Evolutionary conservation across 2,329 filamentous ascomycete genomes (phyloP).

Genomic region (Xylaria sp.): DNA sequence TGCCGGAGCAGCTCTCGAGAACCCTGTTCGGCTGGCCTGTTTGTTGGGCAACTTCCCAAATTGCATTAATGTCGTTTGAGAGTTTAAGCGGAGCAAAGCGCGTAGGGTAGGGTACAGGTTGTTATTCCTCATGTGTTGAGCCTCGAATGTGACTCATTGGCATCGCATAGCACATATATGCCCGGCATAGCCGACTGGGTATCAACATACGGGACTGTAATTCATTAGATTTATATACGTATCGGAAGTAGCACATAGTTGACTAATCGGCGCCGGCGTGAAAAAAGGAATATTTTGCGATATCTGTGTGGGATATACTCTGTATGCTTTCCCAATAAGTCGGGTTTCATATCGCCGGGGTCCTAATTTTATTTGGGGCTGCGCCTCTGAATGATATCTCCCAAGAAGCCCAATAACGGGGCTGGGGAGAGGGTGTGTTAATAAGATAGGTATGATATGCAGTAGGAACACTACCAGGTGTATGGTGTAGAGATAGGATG

Average conservation of each 20-base stretch:
- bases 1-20: slow-evolving; percentile 26
- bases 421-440: slow-evolving; percentile 18
- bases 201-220: slow-evolving; percentile 14
- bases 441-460: slow-evolving; percentile 8
- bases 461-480: neutral
- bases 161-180: slow-evolving; percentile 8
- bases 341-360: slow-evolving; percentile 27
- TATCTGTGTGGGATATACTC: slow-evolving; percentile 1
- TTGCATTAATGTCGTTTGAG: slow-evolving; percentile 14
- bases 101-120: neutral
- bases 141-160: slow-evolving; percentile 25
- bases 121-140: slow-evolving; percentile 14
- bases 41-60: slow-evolving; percentile 19
- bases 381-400: slow-evolving; percentile 15
- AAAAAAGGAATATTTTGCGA: neutral
- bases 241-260: slow-evolving; percentile 14
- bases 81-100: slow-evolving; percentile 8
- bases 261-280: slow-evolving; percentile 27
- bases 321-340: slow-evolving; percentile 20
- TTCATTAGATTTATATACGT: slow-evolving; percentile 2
- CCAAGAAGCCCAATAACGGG: slow-evolving; percentile 28
- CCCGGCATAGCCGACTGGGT: slow-evolving; percentile 19
- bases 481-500: neutral
- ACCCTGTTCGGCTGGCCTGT: slow-evolving; percentile 5
- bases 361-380: slow-evolving; percentile 6